Evolutionary conservation across 2,329 filamentous ascomycete genomes (phyloP), one percentile per base, ranked within the genome.

Genomic region (Cladophialophora carrionii): DNA sequence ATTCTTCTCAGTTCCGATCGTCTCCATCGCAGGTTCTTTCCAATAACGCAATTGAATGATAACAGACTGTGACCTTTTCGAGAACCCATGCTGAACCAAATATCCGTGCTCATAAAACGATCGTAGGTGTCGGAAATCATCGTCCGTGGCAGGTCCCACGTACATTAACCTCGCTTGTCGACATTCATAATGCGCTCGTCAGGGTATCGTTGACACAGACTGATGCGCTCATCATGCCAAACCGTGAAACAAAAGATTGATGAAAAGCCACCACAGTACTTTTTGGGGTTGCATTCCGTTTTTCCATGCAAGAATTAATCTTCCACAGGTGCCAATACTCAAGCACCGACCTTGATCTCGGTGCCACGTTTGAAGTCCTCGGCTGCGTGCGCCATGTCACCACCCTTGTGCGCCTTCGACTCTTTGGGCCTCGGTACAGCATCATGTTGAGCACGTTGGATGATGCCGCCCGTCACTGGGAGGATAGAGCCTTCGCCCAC

Each of bases 381-480:
- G 12, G 61, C 41, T 8, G 68, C 63, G 55, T 70, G 68, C 20
- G 70, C 67, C 68, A 70, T 66, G 37, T 69, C 70, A 29, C 62
- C 63, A 1, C 68, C 22, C 58, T 66, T 66, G 32, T 70, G 48
- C 34, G 68, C 67, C 62, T 70, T 69, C 32, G 48, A 29, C 32
- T 62, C 49, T 32, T 65, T 57, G 4, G 65, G 41, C 37, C 54
- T 62, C 6, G 78, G 78, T 41, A 81, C 77, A 34, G 78, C 72
- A 68, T 81, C 79, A 60, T 76, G 77, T 74, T 77, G 91, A 79
- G 87, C 88, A 60, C 88, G 88, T 82, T 94, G 95, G 71, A 96
- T 85, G 72, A 98, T 96, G 76, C 94, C 94, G 75, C 94, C 94
- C 37, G 93, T 96, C 62, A 96, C 90, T 9, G 94, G 94, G 55